phyloP scores from a whole-genome alignment of 1,284 basidiomycete genomes.

The Ganoderma lingzhi region DNA sequence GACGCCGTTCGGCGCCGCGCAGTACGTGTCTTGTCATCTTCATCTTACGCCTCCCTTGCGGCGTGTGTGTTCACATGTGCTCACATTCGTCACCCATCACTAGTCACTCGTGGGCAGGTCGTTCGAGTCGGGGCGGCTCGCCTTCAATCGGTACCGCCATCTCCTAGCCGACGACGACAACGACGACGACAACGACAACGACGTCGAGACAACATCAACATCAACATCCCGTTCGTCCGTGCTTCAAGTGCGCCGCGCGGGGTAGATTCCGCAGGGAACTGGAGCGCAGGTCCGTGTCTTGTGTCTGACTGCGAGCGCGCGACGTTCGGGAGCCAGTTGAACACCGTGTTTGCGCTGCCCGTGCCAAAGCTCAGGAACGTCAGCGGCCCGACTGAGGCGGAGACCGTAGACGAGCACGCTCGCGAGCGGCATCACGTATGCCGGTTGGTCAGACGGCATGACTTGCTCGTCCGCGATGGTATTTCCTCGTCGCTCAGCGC shows the following conservation, averaged over 20 bases:
- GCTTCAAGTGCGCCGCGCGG: constrained; percentile 70
- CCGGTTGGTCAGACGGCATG: constrained; percentile 7
- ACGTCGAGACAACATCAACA: too few species aligned
- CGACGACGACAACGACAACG: too few species aligned
- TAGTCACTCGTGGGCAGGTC: constrained; percentile 47
- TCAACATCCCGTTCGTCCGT: constrained; percentile 68
- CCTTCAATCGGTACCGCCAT: constrained; percentile 59
- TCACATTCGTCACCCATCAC: not conserved
- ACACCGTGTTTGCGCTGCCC: constrained; percentile 31
- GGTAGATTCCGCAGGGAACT: constrained; percentile 72
- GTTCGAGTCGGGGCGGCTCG: constrained; percentile 54
- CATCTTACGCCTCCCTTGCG: not conserved
- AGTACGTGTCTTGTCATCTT: constrained; percentile 56
- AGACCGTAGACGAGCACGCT: constrained; percentile 34
- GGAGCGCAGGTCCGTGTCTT: constrained; percentile 63
- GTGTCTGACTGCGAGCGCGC: constrained; percentile 10
- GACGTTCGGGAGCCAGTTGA: constrained; percentile 38
- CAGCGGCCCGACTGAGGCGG: constrained; percentile 36
- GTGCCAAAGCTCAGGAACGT: constrained; percentile 34
- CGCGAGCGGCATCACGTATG: constrained; percentile 38
- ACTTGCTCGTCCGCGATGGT: constrained; percentile 2
- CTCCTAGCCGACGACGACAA: too few species aligned
- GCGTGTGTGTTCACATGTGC: not conserved
- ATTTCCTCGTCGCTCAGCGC: not conserved
- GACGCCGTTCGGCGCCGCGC: constrained; percentile 72